Evolutionary conservation across 495 filamentous ascomycete genomes (phyloP), one percentile per base, ranked within the genome.

Genomic region (Aspergillus sclerotioniger): DNA sequence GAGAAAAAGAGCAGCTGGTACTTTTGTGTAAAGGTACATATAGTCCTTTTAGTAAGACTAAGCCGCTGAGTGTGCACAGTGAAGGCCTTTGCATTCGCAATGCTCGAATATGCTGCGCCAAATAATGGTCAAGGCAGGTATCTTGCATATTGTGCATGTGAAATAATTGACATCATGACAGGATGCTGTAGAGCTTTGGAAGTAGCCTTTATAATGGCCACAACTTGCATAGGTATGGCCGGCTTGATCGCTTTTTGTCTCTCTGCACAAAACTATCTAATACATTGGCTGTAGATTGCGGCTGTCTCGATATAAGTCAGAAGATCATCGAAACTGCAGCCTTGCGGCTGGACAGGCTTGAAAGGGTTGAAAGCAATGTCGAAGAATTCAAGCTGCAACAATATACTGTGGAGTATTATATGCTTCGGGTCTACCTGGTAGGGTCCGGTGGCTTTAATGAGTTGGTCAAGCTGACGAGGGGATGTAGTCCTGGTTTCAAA

Each of bases 401-500:
- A 9, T 51, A 52, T 33, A 51, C 57, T 8, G 63, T 53, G 0
- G 84, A 92, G 59, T 96, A 93, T 63, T 85, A 86, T 49, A 80
- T 84, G 51, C 72, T 92, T 53, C 78, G 90, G 53, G 86, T 84
- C 35, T 79, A 80, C 15, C 63, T 95, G 71, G 90, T 89, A 72
- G 69, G 79, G 4, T 4, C 2, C n/a, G 53, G 46, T 12, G n/a
- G n/a, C 28, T 43, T 8, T 5, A 3, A 6, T 53, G 19, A 44
- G 0, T 9, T 33, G 13, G 6, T 17, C n/a, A 37, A 2, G 51
- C 57, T 58, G 39, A 58, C 39, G 8, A 21, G 1, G 7, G 25
- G 37, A n/a, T 28, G 1, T 60, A 95, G 88, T 82, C 87, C 28
- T 93, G 86, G 88, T 77, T 80, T 47, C 84, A 90, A 65, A 78